Evolutionary conservation across 371 early-diverging fungal species (phyloP), one percentile per base, ranked within the genome.

Genomic region (Smittium culicis): DNA sequence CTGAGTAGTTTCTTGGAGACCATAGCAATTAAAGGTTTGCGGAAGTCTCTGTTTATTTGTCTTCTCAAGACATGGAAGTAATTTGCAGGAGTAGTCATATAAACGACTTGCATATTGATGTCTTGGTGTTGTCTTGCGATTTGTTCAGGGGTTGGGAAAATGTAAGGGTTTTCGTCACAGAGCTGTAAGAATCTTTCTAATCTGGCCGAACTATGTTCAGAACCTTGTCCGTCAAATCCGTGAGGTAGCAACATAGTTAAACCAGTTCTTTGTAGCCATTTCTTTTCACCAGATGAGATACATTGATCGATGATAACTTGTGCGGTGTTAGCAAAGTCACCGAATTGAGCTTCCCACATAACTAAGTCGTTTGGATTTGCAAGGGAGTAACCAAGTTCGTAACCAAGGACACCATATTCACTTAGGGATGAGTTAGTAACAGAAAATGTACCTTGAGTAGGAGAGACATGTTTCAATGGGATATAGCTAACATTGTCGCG

Each of bases 301-400:
- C 86, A 96, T 16, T 92, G 90, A 77, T 97, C 98, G 70, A 96
- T 86, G 30, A 94, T 88, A 67, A 94, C 89, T 73, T 97, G 98
- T 0, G 98, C 97, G 29, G 90, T 89, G 75, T 97, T 97, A 82
- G 88, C 88, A 76, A 97, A 97, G 77, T 97, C 98, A 61, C 98
- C 98, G 77, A 97, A 97, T 80, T 97, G 97, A 0, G 97, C 97
- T 74, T 97, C 98, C 98, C 98, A 97, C 45, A 97, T 86, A 35
- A 84, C 84, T 20, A 97, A 76, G 0, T 84, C 77, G 61, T 88
- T 82, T 11, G 96, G 96, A 17, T 85, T 82, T 73, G 90, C 94
- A 70, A 87, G 83, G 1, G 92, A 89, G 76, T 91, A 85, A 55
- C 98, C 98, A 65, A 90, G 88, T 74, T 97, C 98, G 70, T 94